Evolutionary conservation across 345 rosid genomes (phyloP).

Genomic region (Linum trigynum): DNA sequence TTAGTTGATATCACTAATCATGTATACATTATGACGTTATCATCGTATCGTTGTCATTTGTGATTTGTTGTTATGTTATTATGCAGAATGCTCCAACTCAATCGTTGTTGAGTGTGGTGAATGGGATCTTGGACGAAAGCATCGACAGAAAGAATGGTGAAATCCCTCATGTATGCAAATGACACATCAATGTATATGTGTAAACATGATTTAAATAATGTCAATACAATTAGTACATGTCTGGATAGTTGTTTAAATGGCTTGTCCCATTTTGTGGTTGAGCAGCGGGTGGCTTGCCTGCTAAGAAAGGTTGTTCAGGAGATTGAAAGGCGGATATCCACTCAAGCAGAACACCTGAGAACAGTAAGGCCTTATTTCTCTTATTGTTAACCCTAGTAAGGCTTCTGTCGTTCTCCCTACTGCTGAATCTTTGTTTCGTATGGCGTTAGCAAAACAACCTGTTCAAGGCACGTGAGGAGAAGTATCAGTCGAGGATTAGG

Average conservation of each 20-base stretch:
- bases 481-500: conserved; percentile 66
- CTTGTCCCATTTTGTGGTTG: conserved; percentile 11
- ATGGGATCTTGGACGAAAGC: conserved; percentile 88
- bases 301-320: conserved; percentile 86
- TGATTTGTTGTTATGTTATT: conserved; percentile 2
- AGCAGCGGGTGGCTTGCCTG: conserved; percentile 77
- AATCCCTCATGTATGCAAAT: conserved; percentile 69
- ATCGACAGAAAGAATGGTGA: conserved; percentile 64
- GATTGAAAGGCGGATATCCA: conserved; percentile 91
- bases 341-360: conserved; percentile 91
- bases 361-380: conserved; percentile 38
- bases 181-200: not conserved
- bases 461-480: conserved; percentile 83
- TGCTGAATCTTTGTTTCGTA: conserved; percentile 10
- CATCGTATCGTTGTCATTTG: too few relatives aligned
- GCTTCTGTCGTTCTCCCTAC: conserved; percentile 8
- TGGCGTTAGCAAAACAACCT: conserved; percentile 74
- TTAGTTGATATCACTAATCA: not conserved
- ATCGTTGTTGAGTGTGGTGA: conserved; percentile 76
- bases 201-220: not conserved
- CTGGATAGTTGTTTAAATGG: not conserved
- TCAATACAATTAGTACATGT: not conserved
- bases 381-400: not conserved
- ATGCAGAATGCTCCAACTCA: conserved; percentile 90
- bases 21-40: too few relatives aligned